Percentiles rank a stretch among this genome's conserved stretches.
Evolutionary conservation across 176 grass and related monocot genomes (phyloP).

Genomic region (Saccharum officinarum): DNA sequence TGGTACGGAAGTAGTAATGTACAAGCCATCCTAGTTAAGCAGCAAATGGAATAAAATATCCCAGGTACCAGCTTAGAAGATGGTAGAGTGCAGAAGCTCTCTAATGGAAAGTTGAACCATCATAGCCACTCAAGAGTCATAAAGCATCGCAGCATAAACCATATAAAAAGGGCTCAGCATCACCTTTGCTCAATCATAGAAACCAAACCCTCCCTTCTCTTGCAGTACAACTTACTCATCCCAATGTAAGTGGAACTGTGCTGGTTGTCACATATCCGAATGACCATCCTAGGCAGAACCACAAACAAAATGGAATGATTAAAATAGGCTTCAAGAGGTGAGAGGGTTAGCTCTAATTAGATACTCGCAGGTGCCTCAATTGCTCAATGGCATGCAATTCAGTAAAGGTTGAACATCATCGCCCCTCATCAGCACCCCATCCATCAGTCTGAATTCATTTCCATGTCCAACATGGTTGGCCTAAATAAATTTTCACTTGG

Average conservation of each 20-base stretch:
- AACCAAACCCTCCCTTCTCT: neutral
- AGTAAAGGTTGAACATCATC: constrained; percentile 4
- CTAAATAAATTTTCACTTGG: neutral
- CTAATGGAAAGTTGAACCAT: neutral
- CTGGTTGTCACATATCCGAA: constrained; percentile 3
- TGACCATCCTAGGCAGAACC: constrained; percentile 29
- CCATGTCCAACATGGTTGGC: neutral
- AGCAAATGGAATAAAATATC: no score
- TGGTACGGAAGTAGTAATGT: neutral
- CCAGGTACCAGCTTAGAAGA: neutral
- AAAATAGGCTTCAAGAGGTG: neutral
- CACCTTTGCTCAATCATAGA: neutral
- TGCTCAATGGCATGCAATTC: constrained; percentile 12
- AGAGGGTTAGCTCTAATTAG: neutral
- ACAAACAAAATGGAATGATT: neutral
- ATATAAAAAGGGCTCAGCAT: neutral
- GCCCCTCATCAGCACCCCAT: neutral
- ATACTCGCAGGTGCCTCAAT: neutral
- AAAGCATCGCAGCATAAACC: neutral
- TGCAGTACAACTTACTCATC: neutral
- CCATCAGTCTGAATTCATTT: neutral
- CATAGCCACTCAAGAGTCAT: neutral
- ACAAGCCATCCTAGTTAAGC: no score
- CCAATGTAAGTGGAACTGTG: neutral
- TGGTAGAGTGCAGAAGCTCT: neutral